phyloP scores from a whole-genome alignment of 805 yeast genomes.

The Saturnispora sekii region DNA sequence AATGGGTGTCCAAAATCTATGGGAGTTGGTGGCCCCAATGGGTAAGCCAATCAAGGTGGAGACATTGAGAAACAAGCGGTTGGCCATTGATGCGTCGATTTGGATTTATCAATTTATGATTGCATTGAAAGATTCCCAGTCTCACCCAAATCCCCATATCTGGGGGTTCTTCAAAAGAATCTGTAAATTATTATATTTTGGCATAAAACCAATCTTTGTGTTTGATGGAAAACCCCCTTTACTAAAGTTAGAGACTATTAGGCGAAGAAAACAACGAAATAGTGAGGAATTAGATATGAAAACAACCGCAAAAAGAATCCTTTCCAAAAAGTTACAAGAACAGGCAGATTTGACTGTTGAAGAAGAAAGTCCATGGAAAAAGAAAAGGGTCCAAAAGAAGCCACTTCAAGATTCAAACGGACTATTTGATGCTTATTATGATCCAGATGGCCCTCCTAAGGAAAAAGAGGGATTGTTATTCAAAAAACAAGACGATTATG shows the following conservation, averaged over 20 bases:
- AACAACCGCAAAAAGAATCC: constrained; percentile 67
- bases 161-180: constrained; percentile 94
- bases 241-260: constrained; percentile 70
- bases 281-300: constrained; percentile 52
- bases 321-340: constrained; percentile 71
- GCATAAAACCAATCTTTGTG: constrained; percentile 81
- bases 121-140: constrained; percentile 82
- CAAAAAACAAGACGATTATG: constrained; percentile 68
- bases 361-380: background rate
- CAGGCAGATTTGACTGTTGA: constrained; percentile 27
- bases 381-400: background rate
- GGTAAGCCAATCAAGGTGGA: constrained; percentile 88
- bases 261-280: constrained; percentile 43
- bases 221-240: constrained; percentile 94
- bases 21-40: constrained; percentile 86
- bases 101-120: constrained; percentile 97
- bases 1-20: constrained; percentile 95
- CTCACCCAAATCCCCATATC: constrained; percentile 73
- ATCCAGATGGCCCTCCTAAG: constrained; percentile 12
- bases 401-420: constrained; percentile 12
- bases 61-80: constrained; percentile 60
- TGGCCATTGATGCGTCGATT: constrained; percentile 97
- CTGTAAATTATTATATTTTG: constrained; percentile 80
- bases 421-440: constrained; percentile 28
- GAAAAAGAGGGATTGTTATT: constrained; percentile 26